These are phyloP conservation scores for Fusarium sulawesiense DNA, from an alignment of 2,329 filamentous ascomycete species.

Conservation along the genomic window DNA sequence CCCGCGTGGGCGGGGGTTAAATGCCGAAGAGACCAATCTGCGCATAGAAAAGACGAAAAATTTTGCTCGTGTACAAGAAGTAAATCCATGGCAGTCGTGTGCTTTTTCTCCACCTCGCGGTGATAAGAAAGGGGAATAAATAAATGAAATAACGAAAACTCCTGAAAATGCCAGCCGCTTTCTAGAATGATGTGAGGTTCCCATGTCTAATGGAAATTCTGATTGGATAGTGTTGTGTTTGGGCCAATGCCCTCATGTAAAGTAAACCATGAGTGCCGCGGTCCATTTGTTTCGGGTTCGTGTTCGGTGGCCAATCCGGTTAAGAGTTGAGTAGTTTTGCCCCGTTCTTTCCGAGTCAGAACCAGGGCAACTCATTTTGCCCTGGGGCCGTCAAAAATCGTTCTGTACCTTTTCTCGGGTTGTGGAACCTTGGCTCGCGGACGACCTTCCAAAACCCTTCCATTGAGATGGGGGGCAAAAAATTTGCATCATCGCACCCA, in stretches of 20 bases:
- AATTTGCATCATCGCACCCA: conserved; percentile 47
- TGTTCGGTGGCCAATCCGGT: conserved; percentile 25
- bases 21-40: conserved; percentile 22
- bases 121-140: conserved; percentile 35
- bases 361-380: conserved; percentile 21
- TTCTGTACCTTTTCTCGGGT: conserved; percentile 24
- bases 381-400: conserved; percentile 17
- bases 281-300: conserved; percentile 30
- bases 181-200: conserved; percentile 40
- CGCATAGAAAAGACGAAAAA: conserved; percentile 10
- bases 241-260: conserved; percentile 19
- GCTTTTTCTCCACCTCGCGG: conserved; percentile 36
- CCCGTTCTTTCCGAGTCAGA: conserved; percentile 36
- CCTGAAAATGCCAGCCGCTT: conserved; percentile 43
- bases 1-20: conserved; percentile 26
- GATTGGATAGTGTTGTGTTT: conserved; percentile 26
- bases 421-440: conserved; percentile 38
- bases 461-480: conserved; percentile 40
- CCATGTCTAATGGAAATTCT: conserved; percentile 39
- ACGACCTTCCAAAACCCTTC: conserved; percentile 45
- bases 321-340: conserved; percentile 9
- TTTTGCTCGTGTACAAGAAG: conserved; percentile 29
- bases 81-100: conserved; percentile 29
- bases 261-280: conserved; percentile 23
- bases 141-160: conserved; percentile 36